Evolutionary conservation across 2,329 filamentous ascomycete genomes (phyloP).

Genomic region (Verticillium klebahnii): DNA sequence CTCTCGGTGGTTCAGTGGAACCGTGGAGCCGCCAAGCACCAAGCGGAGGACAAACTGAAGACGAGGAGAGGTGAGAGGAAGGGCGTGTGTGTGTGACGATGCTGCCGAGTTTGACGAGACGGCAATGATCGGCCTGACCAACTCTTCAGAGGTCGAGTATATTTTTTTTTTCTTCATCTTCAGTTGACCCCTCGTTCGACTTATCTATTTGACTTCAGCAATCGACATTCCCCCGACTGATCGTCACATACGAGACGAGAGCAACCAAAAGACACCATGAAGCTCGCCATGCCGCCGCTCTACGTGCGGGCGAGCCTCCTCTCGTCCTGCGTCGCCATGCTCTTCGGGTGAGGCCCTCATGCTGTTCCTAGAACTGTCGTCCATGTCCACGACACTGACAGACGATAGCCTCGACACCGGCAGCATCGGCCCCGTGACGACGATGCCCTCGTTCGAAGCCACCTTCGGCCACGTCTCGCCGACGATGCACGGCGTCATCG

Average conservation of each 20-base stretch:
- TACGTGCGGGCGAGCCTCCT: slow-evolving; percentile 23
- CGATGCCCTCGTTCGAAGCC: slow-evolving; percentile 46
- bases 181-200: not conserved
- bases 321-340: slow-evolving; percentile 24
- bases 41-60: not conserved
- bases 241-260: no score
- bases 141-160: not conserved
- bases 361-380: not conserved
- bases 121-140: not conserved
- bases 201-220: not conserved
- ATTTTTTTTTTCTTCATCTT: not conserved
- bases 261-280: not conserved
- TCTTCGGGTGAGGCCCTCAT: slow-evolving; percentile 20
- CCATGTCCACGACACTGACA: not conserved
- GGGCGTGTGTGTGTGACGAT: not conserved
- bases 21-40: not conserved
- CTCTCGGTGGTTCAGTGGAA: not conserved
- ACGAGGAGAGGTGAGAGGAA: not conserved
- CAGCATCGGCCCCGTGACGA: slow-evolving; percentile 54
- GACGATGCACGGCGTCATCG: slow-evolving; percentile 53
- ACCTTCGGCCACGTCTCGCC: slow-evolving; percentile 49
- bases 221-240: no score
- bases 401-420: slow-evolving; percentile 33
- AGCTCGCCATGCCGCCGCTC: slow-evolving; percentile 13
- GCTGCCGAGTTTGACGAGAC: not conserved